Evolutionary conservation across 768 basidiomycete genomes (phyloP).

Genomic region (Auriscalpium vulgare): DNA sequence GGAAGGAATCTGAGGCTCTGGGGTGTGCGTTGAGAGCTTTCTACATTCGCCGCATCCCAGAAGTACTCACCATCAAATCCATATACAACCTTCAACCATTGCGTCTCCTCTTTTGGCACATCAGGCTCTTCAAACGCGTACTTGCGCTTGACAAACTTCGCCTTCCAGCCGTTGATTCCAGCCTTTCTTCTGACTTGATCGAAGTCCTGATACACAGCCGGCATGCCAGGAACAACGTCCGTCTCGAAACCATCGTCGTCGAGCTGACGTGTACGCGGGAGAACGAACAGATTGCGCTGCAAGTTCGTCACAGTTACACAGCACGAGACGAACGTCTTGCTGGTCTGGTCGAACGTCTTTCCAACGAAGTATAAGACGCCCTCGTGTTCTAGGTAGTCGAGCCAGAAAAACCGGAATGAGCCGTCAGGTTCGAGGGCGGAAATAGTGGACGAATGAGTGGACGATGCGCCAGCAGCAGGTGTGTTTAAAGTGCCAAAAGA

Average conservation of each 20-base stretch:
- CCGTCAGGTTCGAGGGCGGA: constrained; percentile 78
- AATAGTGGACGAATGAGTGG: constrained; percentile 31
- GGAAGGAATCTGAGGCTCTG: constrained; percentile 69
- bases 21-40: background rate
- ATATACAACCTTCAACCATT: constrained; percentile 94
- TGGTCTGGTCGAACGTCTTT: constrained; percentile 76
- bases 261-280: constrained; percentile 65
- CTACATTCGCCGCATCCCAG: too few relatives aligned
- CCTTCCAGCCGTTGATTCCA: constrained; percentile 64
- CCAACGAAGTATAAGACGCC: constrained; percentile 86
- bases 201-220: constrained; percentile 79
- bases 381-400: constrained; percentile 85
- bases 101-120: constrained; percentile 67
- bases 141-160: constrained; percentile 79
- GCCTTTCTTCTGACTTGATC: constrained; percentile 66
- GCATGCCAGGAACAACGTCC: constrained; percentile 59
- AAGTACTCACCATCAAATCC: constrained; percentile 60
- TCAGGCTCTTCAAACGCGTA: constrained; percentile 89
- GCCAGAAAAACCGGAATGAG: constrained; percentile 88
- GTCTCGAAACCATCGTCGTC: constrained; percentile 58
- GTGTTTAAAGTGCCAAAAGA: constrained; percentile 41
- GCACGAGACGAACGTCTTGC: constrained; percentile 68
- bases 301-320: constrained; percentile 82
- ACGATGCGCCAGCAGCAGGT: constrained; percentile 18
- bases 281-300: constrained; percentile 83